Conservation (phyloP, 371 early-diverging fungal genomes). For the Blyttiomyces sp. region DNA sequence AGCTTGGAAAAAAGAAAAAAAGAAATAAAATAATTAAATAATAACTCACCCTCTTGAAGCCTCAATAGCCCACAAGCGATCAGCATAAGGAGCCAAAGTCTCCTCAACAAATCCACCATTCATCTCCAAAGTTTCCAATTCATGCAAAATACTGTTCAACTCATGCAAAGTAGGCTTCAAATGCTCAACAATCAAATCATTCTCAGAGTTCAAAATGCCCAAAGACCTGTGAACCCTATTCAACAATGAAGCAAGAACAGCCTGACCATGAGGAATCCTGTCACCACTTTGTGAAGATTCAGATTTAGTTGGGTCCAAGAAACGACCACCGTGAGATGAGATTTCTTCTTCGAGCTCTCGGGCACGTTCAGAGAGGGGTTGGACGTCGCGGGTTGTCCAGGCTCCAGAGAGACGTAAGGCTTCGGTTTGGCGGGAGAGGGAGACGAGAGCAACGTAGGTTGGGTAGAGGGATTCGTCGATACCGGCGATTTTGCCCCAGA, state of each 20-base stretch:
- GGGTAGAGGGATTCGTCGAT: slow-evolving; percentile 24
- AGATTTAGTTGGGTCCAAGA: neutral
- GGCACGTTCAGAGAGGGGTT: slow-evolving; percentile 10
- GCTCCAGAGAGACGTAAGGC: slow-evolving; percentile 13
- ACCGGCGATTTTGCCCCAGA: slow-evolving; percentile 26
- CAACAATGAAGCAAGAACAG: slow-evolving; percentile 16
- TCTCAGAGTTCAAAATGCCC: slow-evolving; percentile 9
- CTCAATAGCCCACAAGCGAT: slow-evolving; percentile 21
- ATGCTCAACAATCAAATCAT: slow-evolving; percentile 14
- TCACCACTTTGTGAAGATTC: slow-evolving; percentile 8
- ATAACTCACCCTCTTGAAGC: slow-evolving; percentile 11
- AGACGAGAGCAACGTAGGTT: slow-evolving; percentile 24
- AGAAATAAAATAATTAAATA: neutral
- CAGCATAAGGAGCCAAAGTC: slow-evolving; percentile 12
- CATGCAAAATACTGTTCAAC: slow-evolving; percentile 5
- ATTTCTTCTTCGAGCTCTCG: slow-evolving; percentile 7
- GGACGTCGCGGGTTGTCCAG: slow-evolving; percentile 15
- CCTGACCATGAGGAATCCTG: slow-evolving; percentile 22
- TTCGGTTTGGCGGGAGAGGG: slow-evolving; percentile 13
- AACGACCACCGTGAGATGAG: neutral
- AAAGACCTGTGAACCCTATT: slow-evolving; percentile 13
- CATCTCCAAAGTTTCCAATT: slow-evolving; percentile 4
- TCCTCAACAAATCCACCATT: slow-evolving; percentile 5
- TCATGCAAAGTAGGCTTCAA: slow-evolving; percentile 16
- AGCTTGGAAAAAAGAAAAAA: too few species aligned